Evolutionary conservation across 176 grass and related monocot species (phyloP), one percentile per base, ranked within the genome.

Genomic region (Oropetium thomaeum): DNA sequence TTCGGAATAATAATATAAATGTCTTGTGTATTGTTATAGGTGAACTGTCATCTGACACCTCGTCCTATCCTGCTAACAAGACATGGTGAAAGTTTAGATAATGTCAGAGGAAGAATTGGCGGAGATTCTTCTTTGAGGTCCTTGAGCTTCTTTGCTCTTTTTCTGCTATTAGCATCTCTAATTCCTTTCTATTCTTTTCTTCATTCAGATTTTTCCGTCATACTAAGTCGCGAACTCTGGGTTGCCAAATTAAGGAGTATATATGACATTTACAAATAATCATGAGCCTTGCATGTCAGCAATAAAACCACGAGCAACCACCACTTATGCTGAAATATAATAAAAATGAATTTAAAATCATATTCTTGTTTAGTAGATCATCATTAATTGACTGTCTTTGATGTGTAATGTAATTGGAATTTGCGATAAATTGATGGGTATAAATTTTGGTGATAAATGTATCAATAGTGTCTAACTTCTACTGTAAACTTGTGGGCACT

Each of bases 11-110:
- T n/a, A 23, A n/a, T 8, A 2, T 65, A 42, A 73, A 49, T 77
- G 47, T 65, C n/a, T 37, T 25, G 63, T 74, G 42, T 81, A 30
- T 71, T 69, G 29, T 89, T 87, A 79, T 79, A 98, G 95, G 95
- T 98, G 32, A 98, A 98, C 72, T 94, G 91, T 77, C 95, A 98
- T 92, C 84, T 98, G 13, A 92, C 95, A 73, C 95, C 95, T 80
- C 91, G 95, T 22, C 95, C 95, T 78, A 98, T 98, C 70, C 74
- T 98, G 42, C 91, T 98, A 81, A 98, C 95, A 64, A 83, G 95
- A 71, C 95, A 98, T 42, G 95, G 95, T 39, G 95, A 98, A 85
- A 98, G 95, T 86, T 79, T 88, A 80, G 91, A 98, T 75, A 98
- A 98, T 88, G 86, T 94, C 57, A 73, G 89, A 90, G 91, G 91